Conservation (phyloP, 1,284 basidiomycete species). For the Cryptococcus sp. region DNA sequence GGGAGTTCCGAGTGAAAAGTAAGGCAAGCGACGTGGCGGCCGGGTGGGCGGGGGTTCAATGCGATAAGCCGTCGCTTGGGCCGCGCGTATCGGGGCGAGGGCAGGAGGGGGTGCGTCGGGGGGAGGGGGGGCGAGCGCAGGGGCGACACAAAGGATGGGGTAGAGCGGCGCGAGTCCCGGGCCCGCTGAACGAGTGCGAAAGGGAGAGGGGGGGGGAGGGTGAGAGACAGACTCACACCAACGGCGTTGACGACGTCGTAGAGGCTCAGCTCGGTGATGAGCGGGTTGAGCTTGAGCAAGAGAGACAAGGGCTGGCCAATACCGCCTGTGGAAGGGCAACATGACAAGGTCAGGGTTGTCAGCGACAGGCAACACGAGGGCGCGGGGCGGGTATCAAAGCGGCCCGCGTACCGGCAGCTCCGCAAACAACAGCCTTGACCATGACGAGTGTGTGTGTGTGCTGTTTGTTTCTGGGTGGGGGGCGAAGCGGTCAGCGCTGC, state of each 20-base stretch:
- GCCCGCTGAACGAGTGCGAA: not conserved
- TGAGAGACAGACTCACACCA: slow-evolving; percentile 46
- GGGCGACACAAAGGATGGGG: slow-evolving; percentile 5
- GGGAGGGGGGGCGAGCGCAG: no score
- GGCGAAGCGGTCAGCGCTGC: no score
- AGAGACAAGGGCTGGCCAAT: slow-evolving; percentile 92
- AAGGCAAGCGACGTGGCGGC: no score
- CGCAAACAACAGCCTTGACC: slow-evolving; percentile 91
- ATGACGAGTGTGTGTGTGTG: slow-evolving; percentile 53
- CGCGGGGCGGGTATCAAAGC: slow-evolving; percentile 10
- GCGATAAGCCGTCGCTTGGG: no score
- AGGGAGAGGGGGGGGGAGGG: slow-evolving; percentile 1
- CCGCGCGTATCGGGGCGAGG: no score
- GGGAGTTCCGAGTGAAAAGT: no score
- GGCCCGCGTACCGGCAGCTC: slow-evolving; percentile 69
- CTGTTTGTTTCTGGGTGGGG: not conserved
- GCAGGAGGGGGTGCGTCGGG: not conserved
- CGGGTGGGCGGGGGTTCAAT: no score
- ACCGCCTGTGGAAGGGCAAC: slow-evolving; percentile 38
- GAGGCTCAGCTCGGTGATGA: slow-evolving; percentile 80
- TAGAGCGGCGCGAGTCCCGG: no score
- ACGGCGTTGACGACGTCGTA: slow-evolving; percentile 65
- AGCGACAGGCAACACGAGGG: not conserved
- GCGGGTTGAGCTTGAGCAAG: slow-evolving; percentile 80
- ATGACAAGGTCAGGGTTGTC: not conserved